Evolutionary conservation across 768 basidiomycete genomes (phyloP), one percentile per base, ranked within the genome.

Genomic region (Termitomyces sp.): DNA sequence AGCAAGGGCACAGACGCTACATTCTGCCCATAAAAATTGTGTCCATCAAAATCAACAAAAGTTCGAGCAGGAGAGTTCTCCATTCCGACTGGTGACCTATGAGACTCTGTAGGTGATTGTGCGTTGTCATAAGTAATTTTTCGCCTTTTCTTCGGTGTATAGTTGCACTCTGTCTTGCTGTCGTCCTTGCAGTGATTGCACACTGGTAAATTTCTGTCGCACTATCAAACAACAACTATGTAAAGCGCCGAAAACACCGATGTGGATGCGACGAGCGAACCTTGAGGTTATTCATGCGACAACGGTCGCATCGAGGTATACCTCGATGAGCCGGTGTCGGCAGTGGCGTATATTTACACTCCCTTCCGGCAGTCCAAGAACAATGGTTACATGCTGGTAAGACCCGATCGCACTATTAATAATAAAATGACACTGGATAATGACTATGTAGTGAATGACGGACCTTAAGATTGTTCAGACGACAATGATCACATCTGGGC

Each of bases 251-350:
- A 12, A 27, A 10, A 3, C 23, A 25, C n/a, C 27, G 25, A 34
- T 27, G 50, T 59, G 45, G 58, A 35, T 46, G 41, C 8, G 28
- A 28, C 19, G 23, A 59, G 64, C 77, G 59, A 52, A 86, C 86
- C 72, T 88, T 88, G 28, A 88, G 73, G 67, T 88, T 88, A 65
- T 75, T 76, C 40, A 76, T 69, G 21, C 86, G 84, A 70, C 86
- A 88, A 41, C 82, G 78, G 74, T 88, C 86, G 57, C 86, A 88
- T 55, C 86, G 76, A 30, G 86, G 86, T 58, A 88, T 87, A 23
- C 86, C 86, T 57, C 86, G 79, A 67, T 88, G 86, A 39, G 86
- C 87, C 41, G 86, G 87, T 3, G 86, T 88, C 19, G 86, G 86
- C 43, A 88, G 69, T 52, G 86, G 86, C 10, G 86, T 87, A 69